Percentiles rank a stretch among this genome's conserved stretches.
Evolutionary conservation across 2,329 filamentous ascomycete species (phyloP).

Genomic region (Alternaria sp.): DNA sequence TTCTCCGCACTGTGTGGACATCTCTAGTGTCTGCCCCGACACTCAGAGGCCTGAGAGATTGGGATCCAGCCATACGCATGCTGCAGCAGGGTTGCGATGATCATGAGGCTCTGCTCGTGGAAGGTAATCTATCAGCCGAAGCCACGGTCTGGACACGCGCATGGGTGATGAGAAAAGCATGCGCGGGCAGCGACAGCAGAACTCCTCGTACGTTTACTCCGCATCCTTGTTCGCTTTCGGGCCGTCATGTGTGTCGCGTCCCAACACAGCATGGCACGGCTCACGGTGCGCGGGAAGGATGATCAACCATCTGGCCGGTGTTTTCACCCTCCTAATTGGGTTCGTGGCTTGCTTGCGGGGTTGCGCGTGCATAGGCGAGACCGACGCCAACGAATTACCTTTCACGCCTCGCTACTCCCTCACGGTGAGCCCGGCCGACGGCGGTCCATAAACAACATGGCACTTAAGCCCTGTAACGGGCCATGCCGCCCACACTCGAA

Average conservation of each 20-base stretch:
- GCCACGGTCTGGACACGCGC: not conserved
- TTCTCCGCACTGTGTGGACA: not conserved
- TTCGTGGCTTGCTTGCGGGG: constrained; percentile 30
- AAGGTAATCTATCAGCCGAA: constrained; percentile 16
- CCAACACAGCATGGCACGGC: constrained; percentile 13
- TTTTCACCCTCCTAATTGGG: constrained; percentile 6
- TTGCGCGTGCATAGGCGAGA: constrained; percentile 31
- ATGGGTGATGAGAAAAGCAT: constrained; percentile 11
- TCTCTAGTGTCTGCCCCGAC: not conserved
- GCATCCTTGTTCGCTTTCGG: constrained; percentile 15
- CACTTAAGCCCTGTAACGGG: constrained; percentile 5
- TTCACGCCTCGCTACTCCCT: constrained; percentile 9
- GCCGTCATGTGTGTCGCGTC: constrained; percentile 5
- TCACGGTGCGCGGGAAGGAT: constrained; percentile 28
- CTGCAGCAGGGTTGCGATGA: not conserved
- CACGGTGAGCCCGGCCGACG: constrained; percentile 33
- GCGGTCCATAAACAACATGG: constrained; percentile 13
- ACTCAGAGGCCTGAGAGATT: not conserved
- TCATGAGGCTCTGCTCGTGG: constrained; percentile 29
- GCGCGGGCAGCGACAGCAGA: not conserved
- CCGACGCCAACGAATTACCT: constrained; percentile 28
- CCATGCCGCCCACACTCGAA: constrained; percentile 3
- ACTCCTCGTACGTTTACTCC: constrained; percentile 1
- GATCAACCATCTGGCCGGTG: constrained; percentile 25
- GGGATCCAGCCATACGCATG: constrained; percentile 7